phyloP scores from a whole-genome alignment of 2,329 filamentous ascomycete genomes.

The Xylaria hypoxylon region DNA sequence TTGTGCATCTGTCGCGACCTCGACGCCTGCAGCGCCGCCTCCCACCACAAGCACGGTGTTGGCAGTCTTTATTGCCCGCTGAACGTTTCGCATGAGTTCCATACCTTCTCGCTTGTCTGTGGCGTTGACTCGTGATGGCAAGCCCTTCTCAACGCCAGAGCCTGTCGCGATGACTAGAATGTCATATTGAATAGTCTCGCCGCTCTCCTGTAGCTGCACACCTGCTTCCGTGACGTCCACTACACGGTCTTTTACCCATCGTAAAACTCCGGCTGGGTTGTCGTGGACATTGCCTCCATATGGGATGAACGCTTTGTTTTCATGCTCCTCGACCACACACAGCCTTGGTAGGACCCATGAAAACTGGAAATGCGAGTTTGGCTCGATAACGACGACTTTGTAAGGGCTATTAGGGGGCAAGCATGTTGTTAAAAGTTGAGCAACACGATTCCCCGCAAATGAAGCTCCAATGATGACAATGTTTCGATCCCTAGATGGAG shows the following conservation, averaged over 20 bases:
- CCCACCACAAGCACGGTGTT: conserved; percentile 16
- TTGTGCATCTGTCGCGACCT: conserved; percentile 19
- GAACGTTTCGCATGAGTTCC: conserved; percentile 15
- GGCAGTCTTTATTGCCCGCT: conserved; percentile 16
- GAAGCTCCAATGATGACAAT: conserved; percentile 20
- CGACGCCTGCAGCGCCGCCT: conserved; percentile 21
- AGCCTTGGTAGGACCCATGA: conserved; percentile 20
- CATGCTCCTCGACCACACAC: conserved; percentile 17
- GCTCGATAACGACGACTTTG: conserved; percentile 23
- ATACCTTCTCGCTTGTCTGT: conserved; percentile 20
- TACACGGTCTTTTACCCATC: conserved; percentile 14
- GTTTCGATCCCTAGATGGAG: conserved; percentile 7
- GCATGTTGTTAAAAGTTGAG: conserved; percentile 17
- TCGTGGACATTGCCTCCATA: conserved; percentile 17
- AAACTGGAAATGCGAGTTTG: conserved; percentile 23
- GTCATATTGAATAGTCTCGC: conserved; percentile 13
- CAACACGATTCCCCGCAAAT: conserved; percentile 23
- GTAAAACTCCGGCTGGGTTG: conserved; percentile 5
- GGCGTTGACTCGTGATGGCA: conserved; percentile 20
- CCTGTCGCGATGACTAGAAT: conserved; percentile 23
- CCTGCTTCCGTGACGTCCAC: background rate
- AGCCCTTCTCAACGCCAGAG: conserved; percentile 19
- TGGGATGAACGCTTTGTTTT: conserved; percentile 22
- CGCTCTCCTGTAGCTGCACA: conserved; percentile 8
- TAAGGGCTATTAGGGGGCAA: conserved; percentile 23